These are phyloP conservation scores for Pseudocercospora cruenta DNA, from an alignment of 2,329 filamentous ascomycete genomes.

Conservation along the genomic window DNA sequence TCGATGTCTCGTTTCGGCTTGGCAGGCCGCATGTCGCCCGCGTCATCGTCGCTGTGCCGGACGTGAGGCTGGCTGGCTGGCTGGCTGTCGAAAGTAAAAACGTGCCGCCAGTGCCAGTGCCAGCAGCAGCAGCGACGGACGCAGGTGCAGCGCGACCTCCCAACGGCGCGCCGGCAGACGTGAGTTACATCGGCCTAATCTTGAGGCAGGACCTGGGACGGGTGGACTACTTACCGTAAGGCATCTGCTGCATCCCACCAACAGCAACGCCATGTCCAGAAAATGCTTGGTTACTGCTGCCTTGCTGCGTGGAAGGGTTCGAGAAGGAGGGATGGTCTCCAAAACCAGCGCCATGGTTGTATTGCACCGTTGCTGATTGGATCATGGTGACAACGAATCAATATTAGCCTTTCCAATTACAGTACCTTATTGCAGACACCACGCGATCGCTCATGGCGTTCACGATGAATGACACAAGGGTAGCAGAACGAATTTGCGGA, in stretches of 20 bases:
- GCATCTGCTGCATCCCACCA: conserved; percentile 1
- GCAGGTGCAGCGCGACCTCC: neutral
- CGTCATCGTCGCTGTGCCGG: neutral
- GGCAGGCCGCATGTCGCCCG: neutral
- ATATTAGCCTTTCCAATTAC: neutral
- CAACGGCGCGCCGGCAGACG: too few species aligned
- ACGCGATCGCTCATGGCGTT: neutral
- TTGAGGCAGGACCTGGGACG: neutral
- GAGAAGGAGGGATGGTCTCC: neutral
- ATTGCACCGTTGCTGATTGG: neutral
- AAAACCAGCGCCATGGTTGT: neutral
- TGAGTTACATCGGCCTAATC: neutral
- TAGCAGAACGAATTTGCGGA: neutral
- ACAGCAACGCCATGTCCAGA: neutral
- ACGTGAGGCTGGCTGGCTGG: neutral
- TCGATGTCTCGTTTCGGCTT: conserved; percentile 9
- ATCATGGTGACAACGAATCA: neutral
- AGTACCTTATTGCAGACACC: neutral
- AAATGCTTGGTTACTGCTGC: neutral
- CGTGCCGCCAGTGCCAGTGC: too few species aligned
- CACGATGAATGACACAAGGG: neutral
- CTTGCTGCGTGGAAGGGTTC: neutral
- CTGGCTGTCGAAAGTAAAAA: neutral
- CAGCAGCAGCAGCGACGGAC: neutral
- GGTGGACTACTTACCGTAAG: neutral